phyloP scores from a whole-genome alignment of 1,284 basidiomycete genomes.

The Chiua sp. region DNA sequence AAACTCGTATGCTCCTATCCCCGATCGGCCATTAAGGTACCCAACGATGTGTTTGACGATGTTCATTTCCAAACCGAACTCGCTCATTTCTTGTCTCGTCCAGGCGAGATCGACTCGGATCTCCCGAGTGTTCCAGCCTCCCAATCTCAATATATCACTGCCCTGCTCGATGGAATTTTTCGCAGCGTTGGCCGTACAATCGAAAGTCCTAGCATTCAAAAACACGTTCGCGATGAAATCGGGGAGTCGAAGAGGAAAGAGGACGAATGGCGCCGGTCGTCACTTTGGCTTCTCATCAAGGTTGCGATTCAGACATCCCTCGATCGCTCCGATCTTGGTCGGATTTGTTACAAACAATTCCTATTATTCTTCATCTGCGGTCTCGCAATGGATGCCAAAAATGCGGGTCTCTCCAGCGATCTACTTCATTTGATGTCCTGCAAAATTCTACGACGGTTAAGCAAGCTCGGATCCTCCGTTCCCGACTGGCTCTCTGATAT shows the following conservation, averaged over 20 bases:
- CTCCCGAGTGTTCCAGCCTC: slow-evolving; percentile 39
- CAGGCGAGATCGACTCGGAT: slow-evolving; percentile 4
- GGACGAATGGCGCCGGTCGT: slow-evolving; percentile 48
- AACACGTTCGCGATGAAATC: slow-evolving; percentile 47
- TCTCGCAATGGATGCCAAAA: background rate
- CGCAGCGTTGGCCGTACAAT: slow-evolving; percentile 33
- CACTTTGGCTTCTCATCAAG: slow-evolving; percentile 52
- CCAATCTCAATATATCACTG: slow-evolving; percentile 47
- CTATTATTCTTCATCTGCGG: background rate
- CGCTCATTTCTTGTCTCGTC: slow-evolving; percentile 9
- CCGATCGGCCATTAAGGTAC: slow-evolving; percentile 2
- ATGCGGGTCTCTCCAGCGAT: background rate
- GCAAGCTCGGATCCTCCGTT: background rate
- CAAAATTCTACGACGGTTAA: background rate
- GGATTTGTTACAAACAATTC: background rate
- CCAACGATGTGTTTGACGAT: slow-evolving; percentile 10
- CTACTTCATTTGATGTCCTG: background rate
- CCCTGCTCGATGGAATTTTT: slow-evolving; percentile 46
- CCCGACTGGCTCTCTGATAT: background rate
- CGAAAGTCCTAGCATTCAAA: slow-evolving; percentile 39
- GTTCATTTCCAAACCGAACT: slow-evolving; percentile 12
- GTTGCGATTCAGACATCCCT: slow-evolving; percentile 39
- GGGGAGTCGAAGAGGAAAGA: slow-evolving; percentile 29
- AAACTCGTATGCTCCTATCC: slow-evolving; percentile 37
- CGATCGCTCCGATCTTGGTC: slow-evolving; percentile 23